phyloP scores from a whole-genome alignment of 2,329 filamentous ascomycete genomes.

The Botrytis squamosa region DNA sequence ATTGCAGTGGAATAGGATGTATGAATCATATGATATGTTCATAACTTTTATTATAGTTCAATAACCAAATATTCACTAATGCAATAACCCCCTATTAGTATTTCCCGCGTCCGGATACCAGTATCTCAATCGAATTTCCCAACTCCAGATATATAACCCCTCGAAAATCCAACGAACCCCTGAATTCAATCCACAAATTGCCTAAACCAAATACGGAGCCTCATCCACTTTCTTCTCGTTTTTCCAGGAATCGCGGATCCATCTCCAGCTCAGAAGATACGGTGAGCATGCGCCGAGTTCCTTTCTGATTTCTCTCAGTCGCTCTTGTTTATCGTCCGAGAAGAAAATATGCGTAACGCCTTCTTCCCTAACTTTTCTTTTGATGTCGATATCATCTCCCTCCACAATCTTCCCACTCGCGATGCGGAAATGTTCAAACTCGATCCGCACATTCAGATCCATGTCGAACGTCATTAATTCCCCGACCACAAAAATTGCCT shows the following conservation, averaged over 20 bases:
- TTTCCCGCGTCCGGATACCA: not conserved
- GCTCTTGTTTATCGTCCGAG: constrained; percentile 43
- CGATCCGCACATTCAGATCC: not conserved
- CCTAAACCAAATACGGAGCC: constrained; percentile 51
- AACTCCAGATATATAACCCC: not conserved
- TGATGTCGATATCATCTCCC: constrained; percentile 38
- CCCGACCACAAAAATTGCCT: constrained; percentile 40
- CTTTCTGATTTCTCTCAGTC: constrained; percentile 43
- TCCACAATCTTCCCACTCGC: constrained; percentile 16
- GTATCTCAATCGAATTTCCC: not conserved
- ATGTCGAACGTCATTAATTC: not conserved
- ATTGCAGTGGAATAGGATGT: not conserved
- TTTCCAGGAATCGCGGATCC: constrained; percentile 79
- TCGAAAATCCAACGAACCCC: not conserved
- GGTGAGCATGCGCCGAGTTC: constrained; percentile 52
- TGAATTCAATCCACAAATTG: not conserved
- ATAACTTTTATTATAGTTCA: not conserved
- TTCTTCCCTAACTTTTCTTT: constrained; percentile 50
- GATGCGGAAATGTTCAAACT: not conserved
- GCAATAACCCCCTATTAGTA: not conserved
- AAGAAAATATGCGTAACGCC: constrained; percentile 73
- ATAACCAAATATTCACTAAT: not conserved
- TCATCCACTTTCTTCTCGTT: constrained; percentile 80
- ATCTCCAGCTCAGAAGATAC: constrained; percentile 65
- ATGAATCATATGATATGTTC: not conserved